These are phyloP conservation scores for Maudiozyma barnettii DNA, from an alignment of 805 yeast genomes.

Conservation along the genomic window DNA sequence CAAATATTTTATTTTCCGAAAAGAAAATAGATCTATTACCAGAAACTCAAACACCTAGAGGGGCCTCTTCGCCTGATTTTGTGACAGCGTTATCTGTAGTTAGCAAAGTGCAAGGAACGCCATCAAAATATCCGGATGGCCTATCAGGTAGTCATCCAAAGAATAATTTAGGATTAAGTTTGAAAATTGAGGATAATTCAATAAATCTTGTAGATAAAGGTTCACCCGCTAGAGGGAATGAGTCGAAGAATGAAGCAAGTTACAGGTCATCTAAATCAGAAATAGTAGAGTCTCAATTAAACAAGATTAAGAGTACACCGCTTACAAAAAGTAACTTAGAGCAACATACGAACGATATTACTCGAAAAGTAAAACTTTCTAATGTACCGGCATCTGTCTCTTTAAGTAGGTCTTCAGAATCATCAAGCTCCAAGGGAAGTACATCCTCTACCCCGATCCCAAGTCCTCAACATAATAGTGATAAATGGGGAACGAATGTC, in stretches of 20 bases:
- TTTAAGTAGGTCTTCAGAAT: conserved; percentile 10
- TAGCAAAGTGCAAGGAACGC: neutral
- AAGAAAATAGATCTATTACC: conserved; percentile 1
- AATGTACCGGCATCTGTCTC: neutral
- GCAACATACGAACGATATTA: neutral
- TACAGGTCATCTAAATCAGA: neutral
- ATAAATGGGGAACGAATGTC: neutral
- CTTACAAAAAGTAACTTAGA: neutral
- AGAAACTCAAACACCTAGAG: neutral
- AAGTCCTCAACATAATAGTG: conserved; percentile 6
- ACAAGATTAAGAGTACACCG: neutral
- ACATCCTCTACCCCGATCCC: conserved; percentile 12
- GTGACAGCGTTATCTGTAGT: conserved; percentile 2
- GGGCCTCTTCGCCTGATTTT: conserved; percentile 1
- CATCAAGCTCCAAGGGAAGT: conserved; percentile 8
- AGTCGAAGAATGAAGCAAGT: neutral
- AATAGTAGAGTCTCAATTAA: neutral
- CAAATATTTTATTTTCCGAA: neutral
- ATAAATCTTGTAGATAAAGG: neutral
- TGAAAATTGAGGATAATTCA: neutral
- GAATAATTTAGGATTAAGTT: no score
- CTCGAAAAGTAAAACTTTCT: neutral
- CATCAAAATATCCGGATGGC: neutral
- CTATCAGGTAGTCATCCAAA: no score
- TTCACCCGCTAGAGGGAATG: neutral